These are phyloP conservation scores for Erysimum cheiranthoides DNA, from an alignment of 345 rosid genomes.

Conservation along the genomic window DNA sequence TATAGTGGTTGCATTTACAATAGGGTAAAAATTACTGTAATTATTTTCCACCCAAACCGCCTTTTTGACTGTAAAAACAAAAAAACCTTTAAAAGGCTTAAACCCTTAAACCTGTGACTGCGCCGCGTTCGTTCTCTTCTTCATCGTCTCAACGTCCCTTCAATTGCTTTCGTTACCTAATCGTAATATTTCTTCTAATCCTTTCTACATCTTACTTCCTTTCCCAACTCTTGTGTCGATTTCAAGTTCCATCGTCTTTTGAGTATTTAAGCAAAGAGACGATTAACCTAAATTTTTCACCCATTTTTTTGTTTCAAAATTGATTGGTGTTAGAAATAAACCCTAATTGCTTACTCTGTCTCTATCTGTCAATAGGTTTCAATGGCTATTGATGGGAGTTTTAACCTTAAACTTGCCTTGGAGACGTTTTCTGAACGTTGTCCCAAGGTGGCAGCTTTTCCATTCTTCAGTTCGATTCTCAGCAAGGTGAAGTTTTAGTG, in stretches of 20 bases:
- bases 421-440: constrained; percentile 68
- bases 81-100: constrained; percentile 14
- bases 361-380: constrained; percentile 24
- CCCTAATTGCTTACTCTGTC: not conserved
- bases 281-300: not conserved
- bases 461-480: constrained; percentile 46
- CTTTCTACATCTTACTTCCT: not conserved
- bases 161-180: not conserved
- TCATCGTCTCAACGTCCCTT: not conserved
- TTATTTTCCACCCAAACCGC: constrained; percentile 31
- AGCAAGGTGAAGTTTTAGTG: constrained; percentile 48
- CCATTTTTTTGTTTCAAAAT: not conserved
- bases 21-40: too few relatives aligned
- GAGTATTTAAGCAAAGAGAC: not conserved
- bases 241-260: not conserved
- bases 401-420: constrained; percentile 59
- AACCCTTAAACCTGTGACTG: constrained; percentile 11
- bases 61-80: not conserved
- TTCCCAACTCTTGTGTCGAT: not conserved
- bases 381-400: constrained; percentile 82
- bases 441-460: constrained; percentile 54
- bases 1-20: too few relatives aligned
- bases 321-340: not conserved
- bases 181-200: not conserved
- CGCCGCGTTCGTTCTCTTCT: not conserved